Conservation (phyloP, 257 asterid genomes). For the Ilex asprella region DNA sequence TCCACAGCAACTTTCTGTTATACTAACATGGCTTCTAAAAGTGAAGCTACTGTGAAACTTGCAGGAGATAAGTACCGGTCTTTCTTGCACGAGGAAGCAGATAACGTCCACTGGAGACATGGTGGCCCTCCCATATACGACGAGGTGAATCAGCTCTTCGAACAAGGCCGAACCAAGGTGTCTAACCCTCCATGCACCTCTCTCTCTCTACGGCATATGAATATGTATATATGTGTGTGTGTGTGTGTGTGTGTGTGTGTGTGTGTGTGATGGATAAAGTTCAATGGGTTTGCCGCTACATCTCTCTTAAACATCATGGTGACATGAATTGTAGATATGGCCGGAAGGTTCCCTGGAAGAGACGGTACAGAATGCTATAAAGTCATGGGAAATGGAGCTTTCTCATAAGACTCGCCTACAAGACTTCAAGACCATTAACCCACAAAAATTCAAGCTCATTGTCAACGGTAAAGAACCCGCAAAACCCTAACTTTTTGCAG, state of each 20-base stretch:
- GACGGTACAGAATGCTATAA: conserved; percentile 82
- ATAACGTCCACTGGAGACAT: conserved; percentile 65
- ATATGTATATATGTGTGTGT: not conserved
- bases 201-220: not conserved
- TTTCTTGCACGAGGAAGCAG: conserved; percentile 54
- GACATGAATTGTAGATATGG: conserved; percentile 50
- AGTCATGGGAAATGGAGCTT: conserved; percentile 94
- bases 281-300: too few species aligned
- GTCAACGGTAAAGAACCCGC: conserved; percentile 50
- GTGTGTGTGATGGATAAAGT: not conserved
- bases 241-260: not conserved
- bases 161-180: conserved; percentile 74
- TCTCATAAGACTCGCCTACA: conserved; percentile 72
- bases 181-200: not conserved
- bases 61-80: conserved; percentile 54
- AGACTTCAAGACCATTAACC: conserved; percentile 71
- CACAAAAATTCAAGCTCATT: conserved; percentile 68
- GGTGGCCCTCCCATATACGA: conserved; percentile 78
- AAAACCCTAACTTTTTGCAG: too few species aligned
- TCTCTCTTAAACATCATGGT: too few species aligned
- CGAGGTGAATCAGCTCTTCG: conserved; percentile 55
- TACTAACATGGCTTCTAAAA: too few species aligned
- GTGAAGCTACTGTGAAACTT: too few species aligned
- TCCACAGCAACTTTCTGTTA: too few species aligned
- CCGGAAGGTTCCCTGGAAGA: conserved; percentile 73